Conservation (phyloP, 345 rosid species). For the Pugionium cornutum region DNA sequence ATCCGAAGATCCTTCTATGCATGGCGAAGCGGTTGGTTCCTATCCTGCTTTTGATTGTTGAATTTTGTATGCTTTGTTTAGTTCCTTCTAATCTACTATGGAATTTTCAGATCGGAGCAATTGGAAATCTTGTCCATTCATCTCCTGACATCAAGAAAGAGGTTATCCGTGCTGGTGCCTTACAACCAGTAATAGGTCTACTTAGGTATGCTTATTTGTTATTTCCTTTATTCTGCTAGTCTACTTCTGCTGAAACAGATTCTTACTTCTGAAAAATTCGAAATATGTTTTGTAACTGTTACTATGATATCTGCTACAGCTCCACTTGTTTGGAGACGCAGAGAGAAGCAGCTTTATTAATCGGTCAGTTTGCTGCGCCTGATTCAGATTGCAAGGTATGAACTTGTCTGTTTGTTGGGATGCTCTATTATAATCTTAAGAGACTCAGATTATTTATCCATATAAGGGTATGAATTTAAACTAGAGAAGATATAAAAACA, state of each 20-base stretch:
- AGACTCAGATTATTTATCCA: not conserved
- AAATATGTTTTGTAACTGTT: slow-evolving; percentile 7
- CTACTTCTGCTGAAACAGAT: slow-evolving; percentile 8
- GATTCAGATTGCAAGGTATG: slow-evolving; percentile 80
- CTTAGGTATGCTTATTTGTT: slow-evolving; percentile 51
- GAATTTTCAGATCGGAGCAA: slow-evolving; percentile 63
- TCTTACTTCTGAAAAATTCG: slow-evolving; percentile 10
- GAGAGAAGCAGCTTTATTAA: slow-evolving; percentile 74
- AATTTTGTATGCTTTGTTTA: not conserved
- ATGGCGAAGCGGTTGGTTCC: slow-evolving; percentile 67
- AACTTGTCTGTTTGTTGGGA: slow-evolving; percentile 5
- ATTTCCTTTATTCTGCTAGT: not conserved
- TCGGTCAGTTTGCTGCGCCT: slow-evolving; percentile 82
- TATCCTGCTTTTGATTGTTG: not conserved
- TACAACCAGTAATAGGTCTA: slow-evolving; percentile 78
- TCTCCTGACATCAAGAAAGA: slow-evolving; percentile 71
- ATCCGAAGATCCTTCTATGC: slow-evolving; percentile 62
- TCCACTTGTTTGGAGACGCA: slow-evolving; percentile 69
- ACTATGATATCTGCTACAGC: slow-evolving; percentile 44
- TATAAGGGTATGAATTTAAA: slow-evolving; percentile 7
- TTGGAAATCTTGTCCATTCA: slow-evolving; percentile 76
- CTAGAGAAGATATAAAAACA: not conserved
- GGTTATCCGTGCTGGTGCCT: slow-evolving; percentile 72
- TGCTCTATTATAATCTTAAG: not conserved
- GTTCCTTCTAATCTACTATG: slow-evolving; percentile 13